Base-by-base conservation (phyloP, 2,329 filamentous ascomycete genomes). In the Aspergillus ochraceoroseus region DNA sequence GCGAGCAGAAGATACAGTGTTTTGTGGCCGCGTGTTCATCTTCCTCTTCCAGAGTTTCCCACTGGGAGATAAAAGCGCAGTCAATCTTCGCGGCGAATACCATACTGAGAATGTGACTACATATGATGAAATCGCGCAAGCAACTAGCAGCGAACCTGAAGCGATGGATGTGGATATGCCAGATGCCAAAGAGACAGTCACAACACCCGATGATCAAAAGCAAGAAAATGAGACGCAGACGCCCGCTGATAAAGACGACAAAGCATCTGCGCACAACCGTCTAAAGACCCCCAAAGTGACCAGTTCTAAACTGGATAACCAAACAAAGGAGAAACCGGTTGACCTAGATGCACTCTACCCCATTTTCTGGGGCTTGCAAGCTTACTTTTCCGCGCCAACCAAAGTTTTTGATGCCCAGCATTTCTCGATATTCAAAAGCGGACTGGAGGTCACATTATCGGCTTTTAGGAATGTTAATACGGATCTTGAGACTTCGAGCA, bases 21-120 rank as follows among this genome's bases (percentile, higher is more conserved):
- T 99, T 61, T 98, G 92, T 58, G 92, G 92, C 11, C 79, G 92
- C 26, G 92, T 99, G 17, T 96, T 96, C 65, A 95, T 98, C 49
- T 99, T 95, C 65, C 79, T 98, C 60, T 98, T 96, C 65, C 92
- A 98, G 63, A 94, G 88, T 63, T 96, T 98, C 57, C 92, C 92
- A 1, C 73, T 98, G 0, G 90, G 90, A 20, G 94, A 98, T 65
- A 92, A 90, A 62, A 96, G 92, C 62, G 95, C 92, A 0, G 92
- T 98, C 34, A 99, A 99, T 58, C 74, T 96, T 26, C 80, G 92
- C 36, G 92, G 92, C 53, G 90, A 96, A 67, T 99, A 92, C 53
- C 92, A 99, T 58, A 80, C 85, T 17, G 92, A 96, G 57, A 99
- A 98, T 70, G 79, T 89, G 40, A 98, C 94, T 1, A 80, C 78